Percentiles rank a stretch among this genome's conserved stretches.
phyloP scores from a whole-genome alignment of 2,329 filamentous ascomycete species.

The Blumeriella jaapii region DNA sequence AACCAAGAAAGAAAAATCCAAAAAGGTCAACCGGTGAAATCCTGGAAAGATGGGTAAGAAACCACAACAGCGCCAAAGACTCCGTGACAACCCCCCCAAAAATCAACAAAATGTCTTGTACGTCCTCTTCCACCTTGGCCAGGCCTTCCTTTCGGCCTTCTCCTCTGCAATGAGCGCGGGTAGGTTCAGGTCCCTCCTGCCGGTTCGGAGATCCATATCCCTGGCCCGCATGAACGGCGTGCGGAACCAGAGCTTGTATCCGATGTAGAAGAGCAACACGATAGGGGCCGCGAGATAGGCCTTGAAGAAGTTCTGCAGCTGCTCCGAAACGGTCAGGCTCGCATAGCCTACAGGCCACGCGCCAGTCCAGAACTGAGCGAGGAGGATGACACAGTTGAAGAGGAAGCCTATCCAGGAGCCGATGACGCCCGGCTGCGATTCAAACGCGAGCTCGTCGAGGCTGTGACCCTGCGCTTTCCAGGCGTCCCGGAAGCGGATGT shows the following conservation, averaged over 20 bases:
- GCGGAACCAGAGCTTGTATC: slow-evolving; percentile 63
- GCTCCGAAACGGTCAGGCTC: slow-evolving; percentile 31
- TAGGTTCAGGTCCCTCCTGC: slow-evolving; percentile 74
- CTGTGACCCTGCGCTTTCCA: slow-evolving; percentile 60
- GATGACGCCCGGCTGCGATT: slow-evolving; percentile 62
- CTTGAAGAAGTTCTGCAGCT: slow-evolving; percentile 60
- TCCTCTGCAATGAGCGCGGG: slow-evolving; percentile 71
- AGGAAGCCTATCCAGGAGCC: slow-evolving; percentile 72
- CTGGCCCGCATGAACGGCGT: slow-evolving; percentile 54
- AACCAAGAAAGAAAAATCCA: too few relatives aligned
- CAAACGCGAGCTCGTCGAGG: slow-evolving; percentile 71
- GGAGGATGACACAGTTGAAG: slow-evolving; percentile 64
- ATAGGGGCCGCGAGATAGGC: slow-evolving; percentile 61
- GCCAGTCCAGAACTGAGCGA: slow-evolving; percentile 82
- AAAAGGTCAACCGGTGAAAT: too few relatives aligned
- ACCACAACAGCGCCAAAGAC: too few relatives aligned
- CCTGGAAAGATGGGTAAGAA: too few relatives aligned
- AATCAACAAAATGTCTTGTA: slow-evolving; percentile 61
- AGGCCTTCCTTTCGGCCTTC: slow-evolving; percentile 55
- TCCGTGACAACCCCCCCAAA: too few relatives aligned
- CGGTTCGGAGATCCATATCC: slow-evolving; percentile 82
- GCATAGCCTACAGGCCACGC: slow-evolving; percentile 59
- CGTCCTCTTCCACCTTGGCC: slow-evolving; percentile 66
- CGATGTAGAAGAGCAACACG: slow-evolving; percentile 54
- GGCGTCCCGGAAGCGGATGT: slow-evolving; percentile 82